Percentiles rank a stretch among this genome's conserved stretches.
phyloP scores from a whole-genome alignment of 176 grass and related monocot species.

The Microstegium vimineum region DNA sequence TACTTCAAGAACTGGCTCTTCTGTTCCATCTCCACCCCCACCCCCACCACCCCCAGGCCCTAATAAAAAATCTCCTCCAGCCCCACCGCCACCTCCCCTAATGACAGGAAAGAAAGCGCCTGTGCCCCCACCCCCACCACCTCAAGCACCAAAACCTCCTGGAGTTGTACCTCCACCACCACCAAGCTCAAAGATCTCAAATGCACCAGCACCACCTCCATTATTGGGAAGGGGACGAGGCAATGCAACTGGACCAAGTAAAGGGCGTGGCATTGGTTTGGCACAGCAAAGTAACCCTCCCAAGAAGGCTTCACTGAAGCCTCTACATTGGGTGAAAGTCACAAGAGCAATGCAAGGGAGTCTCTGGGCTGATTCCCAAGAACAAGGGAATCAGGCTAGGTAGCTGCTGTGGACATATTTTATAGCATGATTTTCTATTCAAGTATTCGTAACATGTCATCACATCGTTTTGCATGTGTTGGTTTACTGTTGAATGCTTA shows the following conservation, averaged over 20 bases:
- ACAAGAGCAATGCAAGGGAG: constrained; percentile 93
- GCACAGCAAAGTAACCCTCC: constrained; percentile 49
- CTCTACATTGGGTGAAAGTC: constrained; percentile 98
- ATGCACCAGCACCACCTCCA: constrained; percentile 54
- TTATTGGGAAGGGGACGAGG: constrained; percentile 57
- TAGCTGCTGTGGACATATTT: constrained; percentile 31
- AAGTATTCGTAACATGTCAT: constrained; percentile 6
- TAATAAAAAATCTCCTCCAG: constrained; percentile 35
- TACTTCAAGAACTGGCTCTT: constrained; percentile 1
- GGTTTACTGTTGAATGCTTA: constrained; percentile 20
- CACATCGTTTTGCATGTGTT: neutral
- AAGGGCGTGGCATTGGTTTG: constrained; percentile 65
- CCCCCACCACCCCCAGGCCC: constrained; percentile 31
- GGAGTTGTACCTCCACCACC: constrained; percentile 43
- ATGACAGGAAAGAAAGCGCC: constrained; percentile 44
- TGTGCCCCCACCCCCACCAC: constrained; percentile 49
- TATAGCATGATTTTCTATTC: neutral
- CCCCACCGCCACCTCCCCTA: constrained; percentile 52
- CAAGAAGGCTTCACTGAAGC: constrained; percentile 88
- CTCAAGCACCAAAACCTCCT: constrained; percentile 48
- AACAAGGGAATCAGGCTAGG: constrained; percentile 82
- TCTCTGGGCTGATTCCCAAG: constrained; percentile 96
- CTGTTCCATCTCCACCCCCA: constrained; percentile 23
- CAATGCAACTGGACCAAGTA: constrained; percentile 36
- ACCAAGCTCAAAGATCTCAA: constrained; percentile 59